Base-by-base conservation (phyloP, 345 rosid genomes). In the Hypericum androsaemum region DNA sequence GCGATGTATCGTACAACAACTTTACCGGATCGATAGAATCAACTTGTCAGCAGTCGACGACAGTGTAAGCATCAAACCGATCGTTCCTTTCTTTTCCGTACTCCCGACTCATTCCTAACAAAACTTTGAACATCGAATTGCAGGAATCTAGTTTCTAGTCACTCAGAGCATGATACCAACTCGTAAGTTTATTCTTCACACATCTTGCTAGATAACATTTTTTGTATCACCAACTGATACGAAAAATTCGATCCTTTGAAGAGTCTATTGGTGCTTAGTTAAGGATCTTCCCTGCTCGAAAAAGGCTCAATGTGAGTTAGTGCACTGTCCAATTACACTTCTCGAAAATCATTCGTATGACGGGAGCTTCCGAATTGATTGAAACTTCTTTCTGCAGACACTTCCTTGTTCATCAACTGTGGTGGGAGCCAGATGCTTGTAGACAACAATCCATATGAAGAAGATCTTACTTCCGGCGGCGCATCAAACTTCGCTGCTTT, bases 1-100 rank as follows among this genome's bases (percentile, higher is more conserved):
- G 98, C 3, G 98, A 90, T 71, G 64, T 86, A 52, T 90, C 98
- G 37, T 80, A 82, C 71, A 92, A 92, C 83, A 92, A 74, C 58
- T 92, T 92, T 66, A 78, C 84, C 0, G 66, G 67, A 28, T 47
- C 82, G 42, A 41, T 76, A 57, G 1, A 43, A 14, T 0, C 5
- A 17, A 61, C 79, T 60, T 90, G 96, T 73, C 60, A 15, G 40
- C 70, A 63, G 48, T 43, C 58, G 8, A 13, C 58, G 1, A 1
- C 5, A 5, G 74, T 80, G 95, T 87, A 71, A 72, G 88, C 48
- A 47, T 60, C 56, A 15, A 60, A 50, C 16, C 6, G 17, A 57
- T 36, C 12, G 52, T 44, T 42, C 17, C 12, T 7, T 37, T 38
- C 11, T 57, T 6, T 0, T 43, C 47, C 5, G 50, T 8, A 35